Evolutionary conservation across 2,329 filamentous ascomycete genomes (phyloP).

Genomic region (Acarospora socialis): DNA sequence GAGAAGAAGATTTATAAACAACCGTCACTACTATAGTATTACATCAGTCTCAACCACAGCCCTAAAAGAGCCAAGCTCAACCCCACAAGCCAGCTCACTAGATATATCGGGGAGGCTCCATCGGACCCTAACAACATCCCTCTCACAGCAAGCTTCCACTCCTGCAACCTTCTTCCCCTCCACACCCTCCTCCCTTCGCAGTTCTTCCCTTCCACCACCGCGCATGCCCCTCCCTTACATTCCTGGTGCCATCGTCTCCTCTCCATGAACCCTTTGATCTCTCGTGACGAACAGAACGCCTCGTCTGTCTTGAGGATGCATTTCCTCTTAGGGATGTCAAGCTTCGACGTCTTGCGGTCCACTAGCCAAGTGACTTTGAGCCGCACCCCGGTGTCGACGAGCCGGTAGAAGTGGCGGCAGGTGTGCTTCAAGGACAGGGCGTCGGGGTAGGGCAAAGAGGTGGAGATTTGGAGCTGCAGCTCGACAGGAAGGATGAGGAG

Average conservation of each 20-base stretch:
- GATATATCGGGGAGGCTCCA: no score
- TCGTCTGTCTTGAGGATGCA: constrained; percentile 30
- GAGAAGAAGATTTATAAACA: no score
- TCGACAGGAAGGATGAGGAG: constrained; percentile 47
- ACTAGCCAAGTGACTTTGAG: constrained; percentile 58
- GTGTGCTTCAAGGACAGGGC: constrained; percentile 57
- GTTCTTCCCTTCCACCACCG: constrained; percentile 23
- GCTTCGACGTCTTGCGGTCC: constrained; percentile 45
- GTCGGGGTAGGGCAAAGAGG: constrained; percentile 52
- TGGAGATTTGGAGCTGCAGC: constrained; percentile 49
- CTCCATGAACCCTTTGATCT: constrained; percentile 29
- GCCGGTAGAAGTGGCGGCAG: constrained; percentile 45
- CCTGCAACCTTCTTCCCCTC: no score
- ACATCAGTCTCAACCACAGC: no score
- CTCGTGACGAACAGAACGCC: constrained; percentile 24
- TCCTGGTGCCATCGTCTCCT: constrained; percentile 27
- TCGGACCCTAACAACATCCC: no score
- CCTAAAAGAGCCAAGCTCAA: no score
- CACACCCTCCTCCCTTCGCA: constrained; percentile 9
- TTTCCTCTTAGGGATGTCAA: constrained; percentile 48
- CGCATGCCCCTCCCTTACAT: constrained; percentile 24
- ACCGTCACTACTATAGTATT: no score
- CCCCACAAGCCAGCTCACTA: no score
- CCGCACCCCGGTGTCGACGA: constrained; percentile 51
- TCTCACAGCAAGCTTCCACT: no score